Conservation (phyloP, 1,284 basidiomycete species). For the Xerocomus nothofagi region DNA sequence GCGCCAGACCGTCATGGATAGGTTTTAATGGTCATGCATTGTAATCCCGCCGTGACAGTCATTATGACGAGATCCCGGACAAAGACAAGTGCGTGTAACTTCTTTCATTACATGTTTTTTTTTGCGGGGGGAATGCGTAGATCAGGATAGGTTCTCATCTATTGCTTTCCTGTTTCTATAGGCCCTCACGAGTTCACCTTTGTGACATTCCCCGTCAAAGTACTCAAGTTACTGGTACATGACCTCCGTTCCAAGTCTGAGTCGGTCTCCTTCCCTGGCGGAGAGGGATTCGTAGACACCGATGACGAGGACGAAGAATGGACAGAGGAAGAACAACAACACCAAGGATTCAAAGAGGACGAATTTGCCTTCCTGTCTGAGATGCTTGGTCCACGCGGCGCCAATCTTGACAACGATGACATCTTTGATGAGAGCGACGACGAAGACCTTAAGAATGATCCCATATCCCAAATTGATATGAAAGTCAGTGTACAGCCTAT, state of each 20-base stretch:
- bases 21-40: constrained; percentile 18
- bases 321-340: constrained; percentile 73
- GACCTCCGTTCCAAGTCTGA: constrained; percentile 79
- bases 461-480: constrained; percentile 87
- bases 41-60: constrained; percentile 47
- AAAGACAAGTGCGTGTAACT: constrained; percentile 65
- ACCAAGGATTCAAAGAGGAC: constrained; percentile 57
- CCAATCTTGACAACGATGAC: constrained; percentile 72
- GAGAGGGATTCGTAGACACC: constrained; percentile 58
- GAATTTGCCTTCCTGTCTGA: constrained; percentile 70
- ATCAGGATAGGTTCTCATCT: constrained; percentile 19
- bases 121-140: neutral
- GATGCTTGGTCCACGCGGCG: constrained; percentile 64
- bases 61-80: constrained; percentile 96
- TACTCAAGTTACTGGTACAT: constrained; percentile 83
- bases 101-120: constrained; percentile 9
- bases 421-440: constrained; percentile 71
- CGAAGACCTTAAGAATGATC: constrained; percentile 85
- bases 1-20: constrained; percentile 9
- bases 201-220: constrained; percentile 88
- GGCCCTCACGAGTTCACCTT: constrained; percentile 84
- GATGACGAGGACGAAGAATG: constrained; percentile 91
- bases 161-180: constrained; percentile 34
- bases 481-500: constrained; percentile 50
- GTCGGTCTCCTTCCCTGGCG: constrained; percentile 59